Conservation (phyloP, 148 eudicot genomes). For the Tetragonia tetragonoides region DNA sequence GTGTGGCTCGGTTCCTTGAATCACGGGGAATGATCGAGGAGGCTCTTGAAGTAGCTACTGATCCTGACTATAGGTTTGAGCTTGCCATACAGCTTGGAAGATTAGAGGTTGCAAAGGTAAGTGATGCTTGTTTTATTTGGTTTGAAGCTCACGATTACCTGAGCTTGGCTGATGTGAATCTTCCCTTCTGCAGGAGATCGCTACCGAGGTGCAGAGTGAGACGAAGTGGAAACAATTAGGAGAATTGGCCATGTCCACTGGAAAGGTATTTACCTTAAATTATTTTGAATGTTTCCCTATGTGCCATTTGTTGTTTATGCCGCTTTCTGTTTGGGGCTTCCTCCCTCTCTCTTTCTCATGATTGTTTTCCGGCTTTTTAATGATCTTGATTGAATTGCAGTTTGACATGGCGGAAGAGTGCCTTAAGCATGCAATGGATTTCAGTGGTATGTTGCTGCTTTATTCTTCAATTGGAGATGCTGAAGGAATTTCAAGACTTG, state of each 20-base stretch:
- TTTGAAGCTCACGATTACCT: conserved; percentile 4
- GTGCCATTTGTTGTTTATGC: background rate
- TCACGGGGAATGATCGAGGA: conserved; percentile 91
- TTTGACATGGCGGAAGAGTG: conserved; percentile 93
- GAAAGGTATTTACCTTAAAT: conserved; percentile 58
- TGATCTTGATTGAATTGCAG: conserved; percentile 42
- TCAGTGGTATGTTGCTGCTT: conserved; percentile 91
- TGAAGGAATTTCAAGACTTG: conserved; percentile 78
- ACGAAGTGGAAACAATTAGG: conserved; percentile 99
- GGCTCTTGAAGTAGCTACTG: conserved; percentile 97
- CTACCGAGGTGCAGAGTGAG: conserved; percentile 79
- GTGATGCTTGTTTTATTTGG: conserved; percentile 10
- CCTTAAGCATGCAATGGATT: conserved; percentile 82
- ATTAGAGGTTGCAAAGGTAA: conserved; percentile 82
- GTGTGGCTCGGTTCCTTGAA: conserved; percentile 96
- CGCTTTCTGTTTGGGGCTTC: background rate
- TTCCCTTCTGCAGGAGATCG: conserved; percentile 69
- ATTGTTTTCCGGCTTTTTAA: conserved; percentile 2
- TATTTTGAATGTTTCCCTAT: conserved; percentile 1
- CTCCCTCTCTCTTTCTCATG: conserved; percentile 1
- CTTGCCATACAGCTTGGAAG: conserved; percentile 93
- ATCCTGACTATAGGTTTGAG: conserved; percentile 97
- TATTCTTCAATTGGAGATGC: conserved; percentile 97
- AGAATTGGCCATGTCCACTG: conserved; percentile 94
- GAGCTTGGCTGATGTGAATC: conserved; percentile 11